Percentiles rank a stretch among this genome's conserved stretches.
These are phyloP conservation scores for Monilinia polystroma DNA, from an alignment of 2,329 filamentous ascomycete species.

Conservation along the genomic window DNA sequence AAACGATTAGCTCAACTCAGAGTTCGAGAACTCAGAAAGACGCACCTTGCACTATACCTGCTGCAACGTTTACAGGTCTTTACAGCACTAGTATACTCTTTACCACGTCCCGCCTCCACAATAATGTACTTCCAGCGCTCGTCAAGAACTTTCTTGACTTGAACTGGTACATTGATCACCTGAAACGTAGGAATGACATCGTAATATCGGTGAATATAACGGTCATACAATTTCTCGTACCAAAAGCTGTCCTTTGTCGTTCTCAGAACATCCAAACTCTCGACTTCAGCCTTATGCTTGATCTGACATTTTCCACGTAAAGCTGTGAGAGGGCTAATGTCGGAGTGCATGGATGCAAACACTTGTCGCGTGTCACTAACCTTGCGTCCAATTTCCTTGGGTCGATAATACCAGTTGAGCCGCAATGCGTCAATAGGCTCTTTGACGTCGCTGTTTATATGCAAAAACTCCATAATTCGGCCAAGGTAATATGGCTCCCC, in stretches of 20 bases:
- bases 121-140: slow-evolving; percentile 96
- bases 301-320: slow-evolving; percentile 93
- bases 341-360: slow-evolving; percentile 98
- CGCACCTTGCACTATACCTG: slow-evolving; percentile 87
- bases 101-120: slow-evolving; percentile 88
- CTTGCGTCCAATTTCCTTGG: slow-evolving; percentile 91
- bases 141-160: slow-evolving; percentile 92
- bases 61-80: slow-evolving; percentile 94
- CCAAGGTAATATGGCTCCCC: slow-evolving; percentile 97
- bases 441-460: slow-evolving; percentile 69
- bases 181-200: slow-evolving; percentile 89
- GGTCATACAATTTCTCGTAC: slow-evolving; percentile 96
- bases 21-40: slow-evolving; percentile 30
- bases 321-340: slow-evolving; percentile 88
- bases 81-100: slow-evolving; percentile 92
- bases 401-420: slow-evolving; percentile 98
- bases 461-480: slow-evolving; percentile 97
- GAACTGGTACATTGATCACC: slow-evolving; percentile 94
- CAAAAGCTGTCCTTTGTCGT: slow-evolving; percentile 86
- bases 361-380: slow-evolving; percentile 86
- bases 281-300: slow-evolving; percentile 81
- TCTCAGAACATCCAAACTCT: slow-evolving; percentile 78
- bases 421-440: slow-evolving; percentile 81
- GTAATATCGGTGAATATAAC: slow-evolving; percentile 97
- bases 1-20: slow-evolving; percentile 19